These are phyloP conservation scores for Hemisphaericaspora nanyangensis DNA, from an alignment of 805 yeast species.

Conservation along the genomic window DNA sequence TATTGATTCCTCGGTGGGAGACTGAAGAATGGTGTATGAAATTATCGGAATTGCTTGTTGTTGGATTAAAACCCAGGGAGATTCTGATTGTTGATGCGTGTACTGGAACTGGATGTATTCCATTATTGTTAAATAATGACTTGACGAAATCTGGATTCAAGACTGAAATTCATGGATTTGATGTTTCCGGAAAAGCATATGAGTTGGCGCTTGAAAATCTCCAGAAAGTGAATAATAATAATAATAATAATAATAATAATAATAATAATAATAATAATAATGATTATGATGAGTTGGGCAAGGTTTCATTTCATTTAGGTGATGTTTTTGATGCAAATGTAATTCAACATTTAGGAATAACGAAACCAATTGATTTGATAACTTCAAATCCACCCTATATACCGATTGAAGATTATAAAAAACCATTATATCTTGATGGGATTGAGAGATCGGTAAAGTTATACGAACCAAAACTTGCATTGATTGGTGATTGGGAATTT, in stretches of 20 bases:
- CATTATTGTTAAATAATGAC: constrained; percentile 42
- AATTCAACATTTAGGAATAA: constrained; percentile 2
- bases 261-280: background rate
- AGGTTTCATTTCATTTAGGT: constrained; percentile 10
- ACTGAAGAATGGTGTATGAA: constrained; percentile 84
- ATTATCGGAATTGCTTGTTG: constrained; percentile 22
- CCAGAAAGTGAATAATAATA: constrained; percentile 2
- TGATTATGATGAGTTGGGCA: background rate
- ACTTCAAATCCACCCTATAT: constrained; percentile 94
- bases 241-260: background rate
- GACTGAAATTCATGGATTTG: constrained; percentile 44
- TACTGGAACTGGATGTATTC: constrained; percentile 87
- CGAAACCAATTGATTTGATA: constrained; percentile 44
- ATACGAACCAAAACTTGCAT: constrained; percentile 75
- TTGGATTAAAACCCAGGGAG: background rate
- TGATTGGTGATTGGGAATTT: constrained; percentile 75
- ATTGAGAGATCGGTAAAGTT: constrained; percentile 61
- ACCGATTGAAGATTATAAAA: constrained; percentile 41
- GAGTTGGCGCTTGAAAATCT: constrained; percentile 47
- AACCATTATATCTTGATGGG: constrained; percentile 29
- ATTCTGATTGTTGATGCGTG: constrained; percentile 61
- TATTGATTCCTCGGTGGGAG: constrained; percentile 89
- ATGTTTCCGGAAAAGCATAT: constrained; percentile 53
- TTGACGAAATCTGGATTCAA: constrained; percentile 10
- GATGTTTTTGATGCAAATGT: constrained; percentile 12